These are phyloP conservation scores for Triticum turgidum DNA, from an alignment of 176 grass and related monocot species.

Conservation along the genomic window DNA sequence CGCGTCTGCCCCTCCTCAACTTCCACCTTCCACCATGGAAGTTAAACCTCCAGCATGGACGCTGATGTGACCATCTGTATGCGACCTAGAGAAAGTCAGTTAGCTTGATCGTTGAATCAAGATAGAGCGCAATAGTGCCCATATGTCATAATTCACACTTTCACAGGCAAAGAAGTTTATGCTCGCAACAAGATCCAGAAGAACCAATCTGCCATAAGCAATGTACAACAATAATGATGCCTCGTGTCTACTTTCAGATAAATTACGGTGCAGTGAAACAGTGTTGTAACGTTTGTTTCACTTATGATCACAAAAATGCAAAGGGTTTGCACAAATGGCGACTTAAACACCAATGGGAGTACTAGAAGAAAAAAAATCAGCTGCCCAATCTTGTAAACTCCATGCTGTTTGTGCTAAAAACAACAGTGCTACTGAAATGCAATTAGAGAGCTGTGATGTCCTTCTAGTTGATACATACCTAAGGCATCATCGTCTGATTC, in stretches of 20 bases:
- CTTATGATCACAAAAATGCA: background rate
- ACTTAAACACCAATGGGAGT: background rate
- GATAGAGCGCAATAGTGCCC: background rate
- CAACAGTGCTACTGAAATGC: background rate
- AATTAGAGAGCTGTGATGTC: background rate
- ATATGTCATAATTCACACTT: background rate
- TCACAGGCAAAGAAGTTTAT: background rate
- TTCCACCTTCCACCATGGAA: conserved; percentile 14
- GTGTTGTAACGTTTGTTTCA: background rate
- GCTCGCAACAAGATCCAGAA: background rate
- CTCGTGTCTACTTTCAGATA: background rate
- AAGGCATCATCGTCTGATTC: conserved; percentile 65
- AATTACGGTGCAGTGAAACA: background rate
- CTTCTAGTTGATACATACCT: conserved; percentile 41
- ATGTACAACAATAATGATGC: background rate
- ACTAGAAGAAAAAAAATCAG: background rate
- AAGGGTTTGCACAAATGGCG: background rate
- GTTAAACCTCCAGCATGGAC: conserved; percentile 16
- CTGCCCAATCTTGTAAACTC: background rate
- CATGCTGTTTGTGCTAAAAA: background rate
- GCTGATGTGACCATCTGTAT: conserved; percentile 24
- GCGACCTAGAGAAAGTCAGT: conserved; percentile 29
- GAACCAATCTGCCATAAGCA: background rate
- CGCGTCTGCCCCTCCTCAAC: background rate
- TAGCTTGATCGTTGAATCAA: conserved; percentile 18